Evolutionary conservation across 371 early-diverging fungal genomes (phyloP).

Genomic region (Chytridiales sp.): DNA sequence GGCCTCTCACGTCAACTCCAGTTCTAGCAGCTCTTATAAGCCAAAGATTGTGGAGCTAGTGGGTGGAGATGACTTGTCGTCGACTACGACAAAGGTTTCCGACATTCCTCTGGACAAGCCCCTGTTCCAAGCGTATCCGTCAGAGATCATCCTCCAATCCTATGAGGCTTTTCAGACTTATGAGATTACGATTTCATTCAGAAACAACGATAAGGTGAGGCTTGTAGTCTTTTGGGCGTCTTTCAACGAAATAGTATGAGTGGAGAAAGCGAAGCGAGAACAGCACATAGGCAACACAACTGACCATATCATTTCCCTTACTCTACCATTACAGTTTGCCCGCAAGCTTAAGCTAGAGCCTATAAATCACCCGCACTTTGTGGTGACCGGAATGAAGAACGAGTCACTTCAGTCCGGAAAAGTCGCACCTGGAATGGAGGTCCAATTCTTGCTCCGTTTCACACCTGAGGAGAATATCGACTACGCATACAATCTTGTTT

Average conservation of each 20-base stretch:
- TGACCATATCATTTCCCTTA: background rate
- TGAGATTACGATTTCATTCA: constrained; percentile 48
- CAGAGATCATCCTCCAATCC: constrained; percentile 42
- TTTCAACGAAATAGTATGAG: too few species aligned
- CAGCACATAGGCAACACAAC: background rate
- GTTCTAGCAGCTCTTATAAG: too few species aligned
- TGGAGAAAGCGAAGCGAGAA: too few species aligned
- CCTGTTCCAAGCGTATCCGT: constrained; percentile 51
- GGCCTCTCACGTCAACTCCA: background rate
- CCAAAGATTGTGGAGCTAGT: constrained; percentile 38
- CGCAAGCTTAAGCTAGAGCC: constrained; percentile 46
- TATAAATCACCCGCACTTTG: constrained; percentile 46
- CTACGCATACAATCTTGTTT: constrained; percentile 47
- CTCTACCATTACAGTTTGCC: constrained; percentile 37
- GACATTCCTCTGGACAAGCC: constrained; percentile 49
- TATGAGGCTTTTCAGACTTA: constrained; percentile 49
- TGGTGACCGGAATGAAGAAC: constrained; percentile 37
- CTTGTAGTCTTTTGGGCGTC: background rate
- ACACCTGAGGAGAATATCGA: constrained; percentile 51
- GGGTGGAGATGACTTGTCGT: constrained; percentile 22
- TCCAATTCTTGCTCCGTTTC: constrained; percentile 46
- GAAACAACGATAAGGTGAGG: constrained; percentile 56
- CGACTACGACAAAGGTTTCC: too few species aligned
- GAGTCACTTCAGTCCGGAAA: constrained; percentile 40
- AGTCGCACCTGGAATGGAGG: constrained; percentile 61